Evolutionary conservation across 495 filamentous ascomycete genomes (phyloP).

Genomic region (Hypoxylon subgilvum): DNA sequence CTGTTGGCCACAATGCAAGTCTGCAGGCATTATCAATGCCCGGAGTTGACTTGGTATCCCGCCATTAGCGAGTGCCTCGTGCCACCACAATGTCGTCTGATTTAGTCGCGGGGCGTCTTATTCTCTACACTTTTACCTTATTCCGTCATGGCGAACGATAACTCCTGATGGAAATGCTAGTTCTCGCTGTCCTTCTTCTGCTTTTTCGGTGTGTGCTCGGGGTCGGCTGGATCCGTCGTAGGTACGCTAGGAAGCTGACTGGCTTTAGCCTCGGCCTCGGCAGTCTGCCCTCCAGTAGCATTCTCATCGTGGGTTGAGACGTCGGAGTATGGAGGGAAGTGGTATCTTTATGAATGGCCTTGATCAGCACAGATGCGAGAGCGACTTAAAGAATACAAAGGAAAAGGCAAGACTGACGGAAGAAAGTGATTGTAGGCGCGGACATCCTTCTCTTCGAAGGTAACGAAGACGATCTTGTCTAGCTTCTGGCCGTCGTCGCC

Average conservation of each 20-base stretch:
- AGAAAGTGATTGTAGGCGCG: slow-evolving; percentile 69
- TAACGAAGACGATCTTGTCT: slow-evolving; percentile 79
- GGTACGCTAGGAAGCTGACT: slow-evolving; percentile 47
- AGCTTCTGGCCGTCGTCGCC: slow-evolving; percentile 61
- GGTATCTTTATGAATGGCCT: slow-evolving; percentile 26
- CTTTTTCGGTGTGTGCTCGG: slow-evolving; percentile 44
- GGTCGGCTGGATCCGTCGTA: slow-evolving; percentile 41
- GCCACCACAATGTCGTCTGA: no score
- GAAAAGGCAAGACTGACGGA: slow-evolving; percentile 66
- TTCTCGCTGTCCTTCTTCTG: slow-evolving; percentile 35
- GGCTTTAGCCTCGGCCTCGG: slow-evolving; percentile 40
- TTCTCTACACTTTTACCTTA: background rate
- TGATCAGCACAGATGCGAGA: slow-evolving; percentile 4
- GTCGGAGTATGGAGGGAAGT: slow-evolving; percentile 45
- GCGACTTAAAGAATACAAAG: background rate
- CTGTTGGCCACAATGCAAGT: background rate
- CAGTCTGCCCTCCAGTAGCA: slow-evolving; percentile 32
- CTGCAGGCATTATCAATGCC: no score
- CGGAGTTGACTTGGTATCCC: no score
- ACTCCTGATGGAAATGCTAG: background rate
- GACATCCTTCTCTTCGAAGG: slow-evolving; percentile 78
- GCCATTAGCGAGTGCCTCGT: no score
- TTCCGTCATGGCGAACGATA: background rate
- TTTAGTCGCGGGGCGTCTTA: background rate
- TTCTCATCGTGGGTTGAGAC: slow-evolving; percentile 17